Conservation (phyloP, 352 stramenopile genomes). For the Thalassiosira livingstoniorum region DNA sequence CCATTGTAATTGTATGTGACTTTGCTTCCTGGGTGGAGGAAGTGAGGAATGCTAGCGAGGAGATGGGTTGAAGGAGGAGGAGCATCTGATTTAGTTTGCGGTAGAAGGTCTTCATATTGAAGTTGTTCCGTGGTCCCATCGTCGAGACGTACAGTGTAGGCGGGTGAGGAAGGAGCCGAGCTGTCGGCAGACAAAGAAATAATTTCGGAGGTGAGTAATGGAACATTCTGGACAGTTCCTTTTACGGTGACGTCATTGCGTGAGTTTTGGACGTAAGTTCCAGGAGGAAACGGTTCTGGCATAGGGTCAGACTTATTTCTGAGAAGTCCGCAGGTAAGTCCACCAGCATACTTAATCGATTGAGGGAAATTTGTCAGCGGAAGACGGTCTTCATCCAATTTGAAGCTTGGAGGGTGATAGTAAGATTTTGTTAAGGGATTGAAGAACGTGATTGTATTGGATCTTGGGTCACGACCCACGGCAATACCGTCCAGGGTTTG, state of each 20-base stretch:
- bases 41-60: no score
- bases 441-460: slow-evolving; percentile 28
- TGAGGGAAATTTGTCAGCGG: slow-evolving; percentile 17
- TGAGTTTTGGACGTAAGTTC: neutral
- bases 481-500: slow-evolving; percentile 27
- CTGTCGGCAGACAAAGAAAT: no score
- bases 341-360: slow-evolving; percentile 7
- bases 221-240: slow-evolving; percentile 12
- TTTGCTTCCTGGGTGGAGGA: no score
- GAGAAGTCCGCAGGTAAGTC: slow-evolving; percentile 17
- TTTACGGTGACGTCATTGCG: neutral
- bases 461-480: neutral
- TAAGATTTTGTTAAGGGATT: slow-evolving; percentile 26
- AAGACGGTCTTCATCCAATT: slow-evolving; percentile 14
- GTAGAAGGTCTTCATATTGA: no score
- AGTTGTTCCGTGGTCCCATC: no score
- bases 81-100: no score
- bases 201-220: neutral
- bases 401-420: slow-evolving; percentile 18
- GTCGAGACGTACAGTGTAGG: no score
- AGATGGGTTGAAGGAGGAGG: no score
- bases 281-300: slow-evolving; percentile 24
- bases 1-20: no score
- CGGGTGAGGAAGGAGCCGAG: no score
- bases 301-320: slow-evolving; percentile 11